These are phyloP conservation scores for Scutellaria baicalensis DNA, from an alignment of 257 asterid genomes.

Conservation along the genomic window DNA sequence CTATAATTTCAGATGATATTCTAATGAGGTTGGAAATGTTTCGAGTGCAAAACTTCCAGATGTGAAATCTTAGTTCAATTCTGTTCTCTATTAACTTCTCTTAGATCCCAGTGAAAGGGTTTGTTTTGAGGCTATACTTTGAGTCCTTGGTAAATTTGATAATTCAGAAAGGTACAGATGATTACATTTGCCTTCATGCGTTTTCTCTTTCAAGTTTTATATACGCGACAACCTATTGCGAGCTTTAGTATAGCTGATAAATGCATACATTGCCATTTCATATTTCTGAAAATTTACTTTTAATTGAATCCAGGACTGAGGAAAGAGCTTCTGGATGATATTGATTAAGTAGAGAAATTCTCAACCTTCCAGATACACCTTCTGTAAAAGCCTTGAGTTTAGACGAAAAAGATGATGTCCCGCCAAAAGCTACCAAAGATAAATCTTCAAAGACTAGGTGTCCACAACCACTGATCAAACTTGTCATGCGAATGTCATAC, in stretches of 20 bases:
- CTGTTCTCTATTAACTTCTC: conserved; percentile 88
- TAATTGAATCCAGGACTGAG: too few species aligned
- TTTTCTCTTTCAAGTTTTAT: neutral
- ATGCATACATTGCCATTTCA: neutral
- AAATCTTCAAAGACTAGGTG: conserved; percentile 77
- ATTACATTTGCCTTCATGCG: neutral
- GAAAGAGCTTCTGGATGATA: conserved; percentile 99
- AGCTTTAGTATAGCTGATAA: neutral
- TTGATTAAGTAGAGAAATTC: conserved; percentile 85
- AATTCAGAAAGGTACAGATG: conserved; percentile 68
- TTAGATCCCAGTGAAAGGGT: conserved; percentile 98
- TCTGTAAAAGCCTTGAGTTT: conserved; percentile 56
- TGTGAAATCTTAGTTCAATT: conserved; percentile 72
- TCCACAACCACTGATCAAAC: conserved; percentile 92
- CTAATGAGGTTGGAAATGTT: conserved; percentile 15
- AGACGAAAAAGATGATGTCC: conserved; percentile 58
- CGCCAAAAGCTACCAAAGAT: conserved; percentile 65
- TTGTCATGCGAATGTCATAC: conserved; percentile 92
- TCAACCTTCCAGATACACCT: conserved; percentile 89
- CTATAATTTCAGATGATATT: conserved; percentile 6
- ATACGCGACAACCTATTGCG: neutral
- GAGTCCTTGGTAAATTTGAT: conserved; percentile 90
- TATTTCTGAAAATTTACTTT: conserved; percentile 4
- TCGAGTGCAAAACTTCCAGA: conserved; percentile 71
- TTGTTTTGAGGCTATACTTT: conserved; percentile 93